These are phyloP conservation scores for Colletotrichum zoysiae DNA, from an alignment of 2,329 filamentous ascomycete genomes.

Conservation along the genomic window DNA sequence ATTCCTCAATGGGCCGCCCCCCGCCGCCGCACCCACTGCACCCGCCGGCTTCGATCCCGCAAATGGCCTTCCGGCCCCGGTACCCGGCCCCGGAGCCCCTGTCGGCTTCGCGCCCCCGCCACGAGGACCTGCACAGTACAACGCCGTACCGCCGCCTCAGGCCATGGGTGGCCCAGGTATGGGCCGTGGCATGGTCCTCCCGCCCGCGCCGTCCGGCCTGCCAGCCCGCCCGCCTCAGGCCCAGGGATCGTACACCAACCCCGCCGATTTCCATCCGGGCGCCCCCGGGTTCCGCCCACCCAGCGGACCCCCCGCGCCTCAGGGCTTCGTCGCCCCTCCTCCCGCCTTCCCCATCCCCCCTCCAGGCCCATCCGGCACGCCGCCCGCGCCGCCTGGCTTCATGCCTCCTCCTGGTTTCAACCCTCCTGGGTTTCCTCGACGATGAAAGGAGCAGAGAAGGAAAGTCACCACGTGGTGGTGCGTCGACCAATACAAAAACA, in stretches of 20 bases:
- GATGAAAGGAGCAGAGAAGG: slow-evolving; percentile 45
- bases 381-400: slow-evolving; percentile 57
- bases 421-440: slow-evolving; percentile 46
- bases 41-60: slow-evolving; percentile 52
- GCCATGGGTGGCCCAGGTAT: slow-evolving; percentile 30
- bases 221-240: slow-evolving; percentile 63
- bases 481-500: not conserved
- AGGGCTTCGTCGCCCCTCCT: slow-evolving; percentile 55
- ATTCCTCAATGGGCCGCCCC: slow-evolving; percentile 64
- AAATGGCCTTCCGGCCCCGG: slow-evolving; percentile 46
- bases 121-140: slow-evolving; percentile 53
- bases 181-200: slow-evolving; percentile 53
- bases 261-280: slow-evolving; percentile 62
- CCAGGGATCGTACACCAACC: slow-evolving; percentile 60
- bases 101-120: slow-evolving; percentile 54
- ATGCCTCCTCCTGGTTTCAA: slow-evolving; percentile 61
- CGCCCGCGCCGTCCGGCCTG: slow-evolving; percentile 63
- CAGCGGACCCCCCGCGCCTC: slow-evolving; percentile 53
- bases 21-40: slow-evolving; percentile 43
- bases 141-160: slow-evolving; percentile 39
- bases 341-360: slow-evolving; percentile 57
- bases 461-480: not conserved
- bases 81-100: slow-evolving; percentile 46
- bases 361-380: slow-evolving; percentile 49
- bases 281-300: slow-evolving; percentile 49